Evolutionary conservation across 768 basidiomycete species (phyloP), one percentile per base, ranked within the genome.

Genomic region (Pholiota microspora): DNA sequence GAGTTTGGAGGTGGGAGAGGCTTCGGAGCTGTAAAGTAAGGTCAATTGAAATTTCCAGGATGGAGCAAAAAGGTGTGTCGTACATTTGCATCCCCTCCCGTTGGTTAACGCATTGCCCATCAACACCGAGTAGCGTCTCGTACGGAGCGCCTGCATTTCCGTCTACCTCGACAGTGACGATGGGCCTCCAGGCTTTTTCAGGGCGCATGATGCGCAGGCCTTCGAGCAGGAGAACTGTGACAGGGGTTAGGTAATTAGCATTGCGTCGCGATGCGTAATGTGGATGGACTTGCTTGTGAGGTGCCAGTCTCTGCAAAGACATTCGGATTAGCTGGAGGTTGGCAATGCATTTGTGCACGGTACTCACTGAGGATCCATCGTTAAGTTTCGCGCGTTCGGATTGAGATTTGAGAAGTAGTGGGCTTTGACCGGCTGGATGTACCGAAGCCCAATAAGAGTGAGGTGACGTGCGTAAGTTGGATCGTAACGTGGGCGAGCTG

Each of bases 31-130:
- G 48, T 7, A 32, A 7, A 42, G n/a, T n/a, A n/a, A 13, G 23
- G 38, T 29, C 4, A 44, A 16, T 7, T 32, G 18, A 13, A 59
- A 21, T 49, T 34, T 15, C 18, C 38, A 29, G 25, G 18, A 25
- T 23, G 34, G 44, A 27, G 0, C 15, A 16, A n/a, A 21, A 15
- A 15, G 23, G 1, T 15, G 12, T 2, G 21, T 73, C 84, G 51
- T 63, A 88, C 88, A 88, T 71, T 24, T 64, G 59, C 53, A 84
- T 78, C 0, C 66, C 67, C 0, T 77, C 72, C 57, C 82, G 85
- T 45, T 82, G 69, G 61, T 89, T 89, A 0, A 85, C 79, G 53
- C 84, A 86, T 62, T 88, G 86, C 0, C 88, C 88, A 52, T 90
- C 86, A 16, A 72, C 72, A 0, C 88, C 88, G 2, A 90, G 78